Evolutionary conservation across 1,284 basidiomycete genomes (phyloP).

Genomic region (Jaminaea rosea): DNA sequence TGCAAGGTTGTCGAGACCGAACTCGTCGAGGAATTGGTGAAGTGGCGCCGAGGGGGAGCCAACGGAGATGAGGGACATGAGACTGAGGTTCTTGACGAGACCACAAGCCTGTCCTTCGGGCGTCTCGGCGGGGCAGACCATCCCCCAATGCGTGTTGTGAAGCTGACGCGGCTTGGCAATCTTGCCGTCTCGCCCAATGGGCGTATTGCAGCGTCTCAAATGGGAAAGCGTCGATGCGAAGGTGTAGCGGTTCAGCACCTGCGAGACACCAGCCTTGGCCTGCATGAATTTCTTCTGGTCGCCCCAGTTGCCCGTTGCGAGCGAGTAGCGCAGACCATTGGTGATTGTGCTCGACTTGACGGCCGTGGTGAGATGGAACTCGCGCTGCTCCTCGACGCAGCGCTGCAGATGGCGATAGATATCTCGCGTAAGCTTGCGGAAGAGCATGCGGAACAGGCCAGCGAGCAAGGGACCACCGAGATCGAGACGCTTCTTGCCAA

Average conservation of each 20-base stretch:
- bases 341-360: constrained; percentile 92
- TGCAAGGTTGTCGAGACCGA: constrained; percentile 54
- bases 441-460: constrained; percentile 93
- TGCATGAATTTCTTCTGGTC: constrained; percentile 96
- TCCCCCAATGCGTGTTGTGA: constrained; percentile 99
- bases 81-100: constrained; percentile 93
- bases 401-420: constrained; percentile 91
- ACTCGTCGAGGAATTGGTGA: constrained; percentile 96
- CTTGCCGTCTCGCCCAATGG: constrained; percentile 94
- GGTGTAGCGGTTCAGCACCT: constrained; percentile 96
- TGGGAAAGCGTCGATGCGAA: constrained; percentile 97
- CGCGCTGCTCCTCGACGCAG: constrained; percentile 91
- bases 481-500: constrained; percentile 95
- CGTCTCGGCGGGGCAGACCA: constrained; percentile 93
- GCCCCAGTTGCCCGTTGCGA: constrained; percentile 99
- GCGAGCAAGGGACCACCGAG: constrained; percentile 89
- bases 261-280: constrained; percentile 90
- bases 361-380: constrained; percentile 83
- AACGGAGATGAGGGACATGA: constrained; percentile 97
- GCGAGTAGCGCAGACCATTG: constrained; percentile 93
- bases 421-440: constrained; percentile 91
- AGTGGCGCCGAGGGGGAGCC: constrained; percentile 92
- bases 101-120: constrained; percentile 99
- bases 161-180: constrained; percentile 98
- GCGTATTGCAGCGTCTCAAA: constrained; percentile 94